Base-by-base conservation (phyloP, 139 green algal genomes). In the Diplosphaera chodatii region DNA sequence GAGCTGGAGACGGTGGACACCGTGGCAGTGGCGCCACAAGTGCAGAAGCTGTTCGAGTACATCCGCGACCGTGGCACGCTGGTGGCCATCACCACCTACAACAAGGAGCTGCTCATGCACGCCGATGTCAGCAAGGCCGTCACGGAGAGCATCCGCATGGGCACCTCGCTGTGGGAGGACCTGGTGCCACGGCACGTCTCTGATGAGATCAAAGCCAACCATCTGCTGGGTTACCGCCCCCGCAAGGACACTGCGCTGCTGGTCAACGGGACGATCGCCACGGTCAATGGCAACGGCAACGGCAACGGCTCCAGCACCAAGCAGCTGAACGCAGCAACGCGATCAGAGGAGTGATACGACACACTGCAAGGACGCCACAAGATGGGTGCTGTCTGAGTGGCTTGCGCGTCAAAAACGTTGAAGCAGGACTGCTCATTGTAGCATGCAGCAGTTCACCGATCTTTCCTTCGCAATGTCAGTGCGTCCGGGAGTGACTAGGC, bases 41-140 rank as follows among this genome's bases (percentile, higher is more conserved):
- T 84, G 30, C 81, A 86, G 68, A 72, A 78, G 40, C 74, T 86
- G 67, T 86, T 80, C 48, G 81, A 86, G 40, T 86, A 82, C 74
- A 83, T 86, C 67, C 64, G 71, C 5, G 69, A 82, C 40, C 63
- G 77, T 4, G 81, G 81, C 48, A 80, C 75, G 23, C 82, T 86
- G 55, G 29, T 82, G 23, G 55, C 74, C 29, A 82, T 86, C 71
- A 70, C 70, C 10, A 66, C 74, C 29, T 86, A 78, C 64, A 66
- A 80, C 37, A 23, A 63, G 30, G 63, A 72, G 70, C 40, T 86
- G 37, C 74, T 86, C 23, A 65, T 33, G 0, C 70, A 76, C 25
- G 77, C 73, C 4, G 80, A 83, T 55, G 74, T 86, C n/a, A 78
- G 72, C 66, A 79, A 81, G 55, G 32, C 25, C 2, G 80, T 86